These are phyloP conservation scores for Psilocybe sp. DNA, from an alignment of 768 basidiomycete species.

Conservation along the genomic window DNA sequence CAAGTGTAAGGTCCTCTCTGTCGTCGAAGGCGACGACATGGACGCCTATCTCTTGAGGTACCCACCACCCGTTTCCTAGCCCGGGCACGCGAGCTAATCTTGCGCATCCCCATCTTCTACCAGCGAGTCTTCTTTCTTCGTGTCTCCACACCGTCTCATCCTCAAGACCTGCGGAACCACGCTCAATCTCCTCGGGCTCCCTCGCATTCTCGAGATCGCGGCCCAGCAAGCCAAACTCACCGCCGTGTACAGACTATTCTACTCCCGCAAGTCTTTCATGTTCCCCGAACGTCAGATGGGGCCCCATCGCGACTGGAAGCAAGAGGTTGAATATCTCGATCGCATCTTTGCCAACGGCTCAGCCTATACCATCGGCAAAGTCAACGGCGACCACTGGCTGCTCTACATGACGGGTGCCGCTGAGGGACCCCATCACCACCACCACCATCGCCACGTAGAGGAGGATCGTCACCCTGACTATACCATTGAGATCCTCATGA, in stretches of 20 bases:
- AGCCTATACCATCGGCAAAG: slow-evolving; percentile 95
- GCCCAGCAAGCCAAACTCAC: slow-evolving; percentile 59
- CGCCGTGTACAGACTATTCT: slow-evolving; percentile 89
- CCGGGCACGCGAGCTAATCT: no score
- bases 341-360: slow-evolving; percentile 84
- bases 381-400: slow-evolving; percentile 98
- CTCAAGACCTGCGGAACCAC: slow-evolving; percentile 99
- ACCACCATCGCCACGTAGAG: slow-evolving; percentile 11
- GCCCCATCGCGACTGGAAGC: slow-evolving; percentile 91
- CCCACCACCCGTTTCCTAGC: no score
- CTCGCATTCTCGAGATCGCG: slow-evolving; percentile 93
- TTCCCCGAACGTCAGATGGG: slow-evolving; percentile 95
- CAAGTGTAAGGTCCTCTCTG: slow-evolving; percentile 92
- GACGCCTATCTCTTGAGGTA: slow-evolving; percentile 97
- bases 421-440: slow-evolving; percentile 12
- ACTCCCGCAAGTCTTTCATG: slow-evolving; percentile 98
- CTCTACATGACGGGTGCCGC: slow-evolving; percentile 82
- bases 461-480: slow-evolving; percentile 59
- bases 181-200: slow-evolving; percentile 92
- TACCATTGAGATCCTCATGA: slow-evolving; percentile 99
- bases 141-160: slow-evolving; percentile 92
- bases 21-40: slow-evolving; percentile 82
- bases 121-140: slow-evolving; percentile 97
- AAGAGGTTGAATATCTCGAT: slow-evolving; percentile 91
- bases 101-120: slow-evolving; percentile 3